These are phyloP conservation scores for Xylariaceae sp. DNA, from an alignment of 2,329 filamentous ascomycete genomes.

Conservation along the genomic window DNA sequence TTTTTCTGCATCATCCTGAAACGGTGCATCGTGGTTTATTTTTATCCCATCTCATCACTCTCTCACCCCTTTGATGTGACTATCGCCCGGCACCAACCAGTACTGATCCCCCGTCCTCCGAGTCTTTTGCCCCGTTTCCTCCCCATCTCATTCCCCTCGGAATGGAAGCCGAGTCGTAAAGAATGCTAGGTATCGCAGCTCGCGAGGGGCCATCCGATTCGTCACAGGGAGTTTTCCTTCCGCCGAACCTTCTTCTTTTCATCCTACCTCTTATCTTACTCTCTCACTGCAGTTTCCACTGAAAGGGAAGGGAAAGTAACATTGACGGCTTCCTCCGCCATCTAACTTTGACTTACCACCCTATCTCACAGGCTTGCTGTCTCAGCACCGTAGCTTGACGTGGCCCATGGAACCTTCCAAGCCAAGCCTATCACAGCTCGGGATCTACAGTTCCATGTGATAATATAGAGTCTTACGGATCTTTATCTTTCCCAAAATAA, in stretches of 20 bases:
- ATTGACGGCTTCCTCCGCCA: too few species aligned
- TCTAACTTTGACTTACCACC: too few species aligned
- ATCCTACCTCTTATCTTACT: too few species aligned
- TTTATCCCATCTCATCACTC: slow-evolving; percentile 19
- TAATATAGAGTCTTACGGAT: too few species aligned
- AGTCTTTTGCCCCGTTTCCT: not conserved
- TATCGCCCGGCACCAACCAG: not conserved
- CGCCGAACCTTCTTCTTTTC: not conserved
- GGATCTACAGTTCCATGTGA: too few species aligned
- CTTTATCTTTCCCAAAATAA: too few species aligned
- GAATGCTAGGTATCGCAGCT: slow-evolving; percentile 13
- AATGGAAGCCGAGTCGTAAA: slow-evolving; percentile 22
- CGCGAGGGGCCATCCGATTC: slow-evolving; percentile 16
- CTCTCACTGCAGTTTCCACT: too few species aligned
- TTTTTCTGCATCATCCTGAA: slow-evolving; percentile 27
- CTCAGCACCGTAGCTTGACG: too few species aligned
- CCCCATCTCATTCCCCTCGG: slow-evolving; percentile 21
- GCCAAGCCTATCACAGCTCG: too few species aligned
- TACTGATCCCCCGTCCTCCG: not conserved
- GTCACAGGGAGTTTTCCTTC: slow-evolving; percentile 6
- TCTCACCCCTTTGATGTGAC: not conserved
- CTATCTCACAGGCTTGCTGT: too few species aligned
- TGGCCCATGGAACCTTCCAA: too few species aligned
- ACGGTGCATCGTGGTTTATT: slow-evolving; percentile 24
- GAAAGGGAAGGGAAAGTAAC: too few species aligned